Evolutionary conservation across 1,284 basidiomycete genomes (phyloP).

Genomic region (Heterobasidion irregulare): DNA sequence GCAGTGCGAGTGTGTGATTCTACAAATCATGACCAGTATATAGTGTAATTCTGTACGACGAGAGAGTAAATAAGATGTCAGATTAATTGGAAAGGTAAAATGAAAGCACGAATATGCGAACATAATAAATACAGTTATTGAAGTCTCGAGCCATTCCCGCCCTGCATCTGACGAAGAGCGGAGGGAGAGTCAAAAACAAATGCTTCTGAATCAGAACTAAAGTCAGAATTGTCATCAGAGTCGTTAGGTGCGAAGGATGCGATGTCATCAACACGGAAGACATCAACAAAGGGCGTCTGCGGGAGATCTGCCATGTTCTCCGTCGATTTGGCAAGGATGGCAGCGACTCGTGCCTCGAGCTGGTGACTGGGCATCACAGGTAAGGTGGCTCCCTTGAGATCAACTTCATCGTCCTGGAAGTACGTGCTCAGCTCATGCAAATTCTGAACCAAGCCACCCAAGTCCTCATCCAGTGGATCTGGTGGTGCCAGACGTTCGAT

Average conservation of each 20-base stretch:
- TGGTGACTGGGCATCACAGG: conserved; percentile 41
- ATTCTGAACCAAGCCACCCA: conserved; percentile 83
- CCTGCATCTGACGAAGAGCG: conserved; percentile 5
- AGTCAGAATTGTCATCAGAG: conserved; percentile 25
- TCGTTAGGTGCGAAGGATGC: conserved; percentile 28
- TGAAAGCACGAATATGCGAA: too few relatives aligned
- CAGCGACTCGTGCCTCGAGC: conserved; percentile 69
- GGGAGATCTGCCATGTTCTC: conserved; percentile 45
- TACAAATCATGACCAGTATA: too few relatives aligned
- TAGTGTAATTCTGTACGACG: too few relatives aligned
- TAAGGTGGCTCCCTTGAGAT: conserved; percentile 14
- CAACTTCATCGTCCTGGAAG: conserved; percentile 55
- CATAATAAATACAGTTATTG: too few relatives aligned
- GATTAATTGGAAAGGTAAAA: too few relatives aligned
- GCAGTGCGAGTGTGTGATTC: too few relatives aligned
- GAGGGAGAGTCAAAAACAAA: conserved; percentile 56
- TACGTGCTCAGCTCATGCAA: conserved; percentile 82
- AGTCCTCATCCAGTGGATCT: conserved; percentile 49
- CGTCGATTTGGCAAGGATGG: conserved; percentile 71
- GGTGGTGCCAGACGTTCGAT: conserved; percentile 19
- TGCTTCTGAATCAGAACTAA: conserved; percentile 49
- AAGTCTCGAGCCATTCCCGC: conserved; percentile 1
- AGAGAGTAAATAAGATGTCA: too few relatives aligned
- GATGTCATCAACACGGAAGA: conserved; percentile 51
- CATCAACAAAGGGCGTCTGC: conserved; percentile 71